phyloP scores from a whole-genome alignment of 345 rosid genomes.

The Populus davidiana region DNA sequence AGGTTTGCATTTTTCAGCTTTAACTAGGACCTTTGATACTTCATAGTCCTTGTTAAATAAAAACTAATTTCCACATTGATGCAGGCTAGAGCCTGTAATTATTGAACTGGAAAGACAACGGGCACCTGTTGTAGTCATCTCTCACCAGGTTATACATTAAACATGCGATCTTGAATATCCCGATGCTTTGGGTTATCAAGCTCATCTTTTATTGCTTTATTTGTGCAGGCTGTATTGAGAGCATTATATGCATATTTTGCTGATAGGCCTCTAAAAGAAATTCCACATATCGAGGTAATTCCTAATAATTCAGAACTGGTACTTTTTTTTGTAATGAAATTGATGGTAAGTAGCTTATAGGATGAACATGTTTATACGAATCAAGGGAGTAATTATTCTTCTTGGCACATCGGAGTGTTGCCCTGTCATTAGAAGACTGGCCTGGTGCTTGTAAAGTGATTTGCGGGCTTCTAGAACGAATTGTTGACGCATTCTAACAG shows the following conservation, averaged over 20 bases:
- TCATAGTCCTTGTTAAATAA: conserved; percentile 4
- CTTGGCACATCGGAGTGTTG: neutral
- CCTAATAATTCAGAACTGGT: neutral
- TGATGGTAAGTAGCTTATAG: neutral
- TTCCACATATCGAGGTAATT: conserved; percentile 92
- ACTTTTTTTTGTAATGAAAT: neutral
- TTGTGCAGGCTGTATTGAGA: conserved; percentile 87
- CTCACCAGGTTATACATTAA: conserved; percentile 78
- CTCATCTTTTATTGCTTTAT: neutral
- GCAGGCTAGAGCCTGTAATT: conserved; percentile 97
- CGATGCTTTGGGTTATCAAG: neutral
- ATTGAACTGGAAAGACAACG: conserved; percentile 97
- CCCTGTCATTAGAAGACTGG: neutral
- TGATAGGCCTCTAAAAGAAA: conserved; percentile 93
- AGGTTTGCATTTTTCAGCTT: conserved; percentile 42
- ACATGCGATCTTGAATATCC: conserved; percentile 3
- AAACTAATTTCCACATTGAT: conserved; percentile 17
- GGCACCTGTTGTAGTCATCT: conserved; percentile 94
- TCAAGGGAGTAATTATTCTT: neutral
- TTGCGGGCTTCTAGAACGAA: neutral
- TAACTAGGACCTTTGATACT: neutral
- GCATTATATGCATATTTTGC: conserved; percentile 99
- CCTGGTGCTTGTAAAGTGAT: neutral
- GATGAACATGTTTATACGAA: neutral
- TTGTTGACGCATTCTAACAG: neutral